phyloP scores from a whole-genome alignment of 805 yeast genomes.

The Candida schatavii region DNA sequence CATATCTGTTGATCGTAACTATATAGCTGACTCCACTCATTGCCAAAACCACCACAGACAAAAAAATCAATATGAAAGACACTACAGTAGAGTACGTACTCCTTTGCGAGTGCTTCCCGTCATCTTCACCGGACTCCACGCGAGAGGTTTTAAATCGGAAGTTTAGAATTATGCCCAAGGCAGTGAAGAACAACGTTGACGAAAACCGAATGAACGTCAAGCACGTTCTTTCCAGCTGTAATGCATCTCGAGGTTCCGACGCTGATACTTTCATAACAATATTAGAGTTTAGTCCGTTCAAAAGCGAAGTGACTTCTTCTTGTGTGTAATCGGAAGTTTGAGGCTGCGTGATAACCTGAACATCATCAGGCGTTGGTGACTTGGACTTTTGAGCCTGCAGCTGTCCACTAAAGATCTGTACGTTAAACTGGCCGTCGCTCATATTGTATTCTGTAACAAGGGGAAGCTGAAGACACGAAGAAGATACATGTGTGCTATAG shows the following conservation, averaged over 20 bases:
- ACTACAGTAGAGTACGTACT: slow-evolving; percentile 25
- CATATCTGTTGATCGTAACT: slow-evolving; percentile 43
- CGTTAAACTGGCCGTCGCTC: no score
- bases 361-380: neutral
- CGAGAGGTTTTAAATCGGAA: slow-evolving; percentile 41
- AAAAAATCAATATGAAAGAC: slow-evolving; percentile 33
- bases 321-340: neutral
- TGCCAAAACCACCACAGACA: slow-evolving; percentile 37
- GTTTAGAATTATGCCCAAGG: slow-evolving; percentile 46
- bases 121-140: slow-evolving; percentile 9
- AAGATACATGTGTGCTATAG: no score
- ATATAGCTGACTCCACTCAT: slow-evolving; percentile 42
- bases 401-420: no score
- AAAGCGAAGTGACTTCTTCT: neutral
- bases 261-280: slow-evolving; percentile 32
- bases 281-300: slow-evolving; percentile 1
- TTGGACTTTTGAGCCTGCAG: neutral
- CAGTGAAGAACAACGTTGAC: slow-evolving; percentile 42
- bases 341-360: no score
- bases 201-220: slow-evolving; percentile 48
- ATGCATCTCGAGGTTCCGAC: slow-evolving; percentile 53
- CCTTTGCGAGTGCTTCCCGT: slow-evolving; percentile 6
- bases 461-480: no score
- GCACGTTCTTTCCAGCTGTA: slow-evolving; percentile 54
- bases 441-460: no score